Conservation (phyloP, 1,284 basidiomycete species). For the Ganoderma leucocontextum region DNA sequence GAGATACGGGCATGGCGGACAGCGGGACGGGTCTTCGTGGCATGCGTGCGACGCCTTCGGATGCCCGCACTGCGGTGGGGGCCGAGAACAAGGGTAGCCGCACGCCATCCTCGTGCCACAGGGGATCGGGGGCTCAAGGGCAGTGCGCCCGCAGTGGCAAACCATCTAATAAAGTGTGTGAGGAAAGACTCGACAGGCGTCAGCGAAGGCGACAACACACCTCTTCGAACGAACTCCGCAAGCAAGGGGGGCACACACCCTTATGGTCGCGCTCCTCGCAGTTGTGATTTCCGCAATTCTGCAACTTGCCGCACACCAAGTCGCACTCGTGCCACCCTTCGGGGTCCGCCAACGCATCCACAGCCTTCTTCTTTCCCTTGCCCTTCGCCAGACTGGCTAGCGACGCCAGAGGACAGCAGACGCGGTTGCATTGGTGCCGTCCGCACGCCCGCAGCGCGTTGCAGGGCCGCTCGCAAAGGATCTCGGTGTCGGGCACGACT, state of each 20-base stretch:
- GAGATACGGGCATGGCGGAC: constrained; percentile 87
- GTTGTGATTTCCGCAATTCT: constrained; percentile 78
- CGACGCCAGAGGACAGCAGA: constrained; percentile 86
- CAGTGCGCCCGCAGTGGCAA: constrained; percentile 81
- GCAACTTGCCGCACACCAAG: constrained; percentile 74
- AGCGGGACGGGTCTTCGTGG: constrained; percentile 71
- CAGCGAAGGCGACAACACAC: constrained; percentile 45
- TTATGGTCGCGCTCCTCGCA: constrained; percentile 86
- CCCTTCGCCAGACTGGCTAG: constrained; percentile 56
- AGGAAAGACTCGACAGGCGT: constrained; percentile 17
- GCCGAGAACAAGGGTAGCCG: constrained; percentile 79
- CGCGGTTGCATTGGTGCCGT: constrained; percentile 80
- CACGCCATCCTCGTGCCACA: constrained; percentile 86
- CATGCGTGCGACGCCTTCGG: constrained; percentile 80
- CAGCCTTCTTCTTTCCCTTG: constrained; percentile 68
- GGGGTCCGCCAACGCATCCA: constrained; percentile 54
- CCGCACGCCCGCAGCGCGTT: constrained; percentile 80
- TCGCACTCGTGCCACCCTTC: constrained; percentile 83
- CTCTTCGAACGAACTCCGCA: constrained; percentile 91
- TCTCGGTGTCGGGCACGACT: constrained; percentile 52
- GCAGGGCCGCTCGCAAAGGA: constrained; percentile 84
- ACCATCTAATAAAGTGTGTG: constrained; percentile 56
- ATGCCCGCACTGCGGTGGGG: constrained; percentile 82
- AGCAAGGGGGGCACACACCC: constrained; percentile 81
- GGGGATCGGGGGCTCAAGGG: constrained; percentile 74